Evolutionary conservation across 2,329 filamentous ascomycete species (phyloP).

Genomic region (Botrytis aclada): DNA sequence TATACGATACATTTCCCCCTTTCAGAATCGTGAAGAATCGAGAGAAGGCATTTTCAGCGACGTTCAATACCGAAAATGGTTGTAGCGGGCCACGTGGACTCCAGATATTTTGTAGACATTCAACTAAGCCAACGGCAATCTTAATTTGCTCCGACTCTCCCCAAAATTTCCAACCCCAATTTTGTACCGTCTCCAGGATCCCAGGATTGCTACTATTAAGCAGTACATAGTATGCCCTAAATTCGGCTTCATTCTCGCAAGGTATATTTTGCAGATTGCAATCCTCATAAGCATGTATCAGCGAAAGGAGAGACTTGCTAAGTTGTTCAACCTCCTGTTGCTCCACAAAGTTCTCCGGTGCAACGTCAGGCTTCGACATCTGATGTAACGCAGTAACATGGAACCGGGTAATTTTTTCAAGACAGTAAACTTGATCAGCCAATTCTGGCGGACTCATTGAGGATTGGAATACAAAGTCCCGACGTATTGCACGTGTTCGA

Average conservation of each 20-base stretch:
- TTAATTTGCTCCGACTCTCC: conserved; percentile 57
- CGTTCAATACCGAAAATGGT: conserved; percentile 39
- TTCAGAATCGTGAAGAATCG: conserved; percentile 61
- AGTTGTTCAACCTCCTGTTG: conserved; percentile 68
- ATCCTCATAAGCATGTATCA: conserved; percentile 65
- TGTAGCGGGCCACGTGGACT: conserved; percentile 56
- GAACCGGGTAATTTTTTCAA: conserved; percentile 65
- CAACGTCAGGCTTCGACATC: conserved; percentile 54
- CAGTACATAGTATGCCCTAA: conserved; percentile 62
- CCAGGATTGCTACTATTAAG: conserved; percentile 59
- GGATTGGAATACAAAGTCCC: conserved; percentile 67
- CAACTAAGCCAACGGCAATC: conserved; percentile 58
- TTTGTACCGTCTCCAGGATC: conserved; percentile 51
- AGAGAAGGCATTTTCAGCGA: conserved; percentile 49
- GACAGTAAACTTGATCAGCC: conserved; percentile 57
- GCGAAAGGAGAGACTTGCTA: conserved; percentile 60
- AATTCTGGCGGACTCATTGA: conserved; percentile 54
- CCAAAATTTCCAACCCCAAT: conserved; percentile 57
- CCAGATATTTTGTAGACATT: conserved; percentile 57
- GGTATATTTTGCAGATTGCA: conserved; percentile 55
- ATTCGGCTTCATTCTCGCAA: conserved; percentile 63
- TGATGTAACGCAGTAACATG: conserved; percentile 64
- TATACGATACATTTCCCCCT: conserved; percentile 58
- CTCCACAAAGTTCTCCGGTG: conserved; percentile 59
- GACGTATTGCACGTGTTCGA: conserved; percentile 62